A percentile compares a stretch with the other conserved stretches of the same genome.
Conservation (phyloP, 345 rosid species). For the Cochlearia excelsa region DNA sequence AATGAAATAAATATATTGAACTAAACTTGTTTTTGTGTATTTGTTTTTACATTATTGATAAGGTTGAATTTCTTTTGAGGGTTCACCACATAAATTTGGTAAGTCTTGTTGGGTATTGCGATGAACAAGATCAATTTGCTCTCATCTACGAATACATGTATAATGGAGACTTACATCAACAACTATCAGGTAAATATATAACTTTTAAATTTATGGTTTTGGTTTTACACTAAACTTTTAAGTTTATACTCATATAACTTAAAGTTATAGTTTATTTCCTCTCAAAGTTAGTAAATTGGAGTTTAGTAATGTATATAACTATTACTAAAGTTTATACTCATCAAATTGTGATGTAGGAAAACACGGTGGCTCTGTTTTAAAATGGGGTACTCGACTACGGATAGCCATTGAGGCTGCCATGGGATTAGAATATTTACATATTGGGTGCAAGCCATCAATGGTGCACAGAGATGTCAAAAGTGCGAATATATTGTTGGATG, state of each 20-base stretch:
- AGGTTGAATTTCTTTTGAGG: slow-evolving; percentile 41
- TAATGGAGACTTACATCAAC: slow-evolving; percentile 34
- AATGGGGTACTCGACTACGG: slow-evolving; percentile 39
- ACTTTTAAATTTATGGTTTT: too few relatives aligned
- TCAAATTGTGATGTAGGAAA: slow-evolving; percentile 12
- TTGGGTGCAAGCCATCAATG: too few relatives aligned
- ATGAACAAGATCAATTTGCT: slow-evolving; percentile 32
- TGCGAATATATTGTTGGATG: too few relatives aligned
- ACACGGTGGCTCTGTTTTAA: slow-evolving; percentile 15
- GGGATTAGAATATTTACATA: slow-evolving; percentile 34
- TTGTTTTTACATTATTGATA: not conserved
- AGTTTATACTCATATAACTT: too few relatives aligned
- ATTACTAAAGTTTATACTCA: too few relatives aligned
- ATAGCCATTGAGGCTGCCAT: slow-evolving; percentile 49
- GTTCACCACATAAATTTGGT: slow-evolving; percentile 45
- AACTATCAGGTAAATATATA: slow-evolving; percentile 36
- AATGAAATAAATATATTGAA: too few relatives aligned
- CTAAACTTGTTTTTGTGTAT: not conserved
- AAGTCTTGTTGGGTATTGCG: slow-evolving; percentile 38
- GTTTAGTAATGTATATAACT: too few relatives aligned
- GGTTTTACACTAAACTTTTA: too few relatives aligned
- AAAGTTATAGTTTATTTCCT: too few relatives aligned
- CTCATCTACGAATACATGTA: slow-evolving; percentile 48
- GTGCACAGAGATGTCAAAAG: too few relatives aligned
- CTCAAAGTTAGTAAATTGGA: not conserved